Conservation (phyloP, 306 rosid species). For the Prosopis cineraria region DNA sequence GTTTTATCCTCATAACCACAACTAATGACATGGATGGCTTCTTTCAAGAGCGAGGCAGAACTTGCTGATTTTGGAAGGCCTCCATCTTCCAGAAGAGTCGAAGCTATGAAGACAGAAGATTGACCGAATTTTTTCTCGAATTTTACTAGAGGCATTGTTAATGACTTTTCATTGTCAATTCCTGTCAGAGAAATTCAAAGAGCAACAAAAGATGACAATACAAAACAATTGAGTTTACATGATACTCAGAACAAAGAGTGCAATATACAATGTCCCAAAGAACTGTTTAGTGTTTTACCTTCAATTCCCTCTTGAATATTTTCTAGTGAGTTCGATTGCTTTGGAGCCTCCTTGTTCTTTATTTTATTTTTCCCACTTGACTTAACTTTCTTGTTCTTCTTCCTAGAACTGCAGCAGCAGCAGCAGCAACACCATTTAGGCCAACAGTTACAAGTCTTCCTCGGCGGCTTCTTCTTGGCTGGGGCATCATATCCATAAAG, state of each 20-base stretch:
- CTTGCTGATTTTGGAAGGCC: constrained; percentile 66
- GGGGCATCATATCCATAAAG: constrained; percentile 96
- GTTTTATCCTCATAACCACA: constrained; percentile 97
- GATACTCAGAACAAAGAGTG: not conserved
- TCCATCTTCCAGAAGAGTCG: constrained; percentile 79
- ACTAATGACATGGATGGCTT: constrained; percentile 92
- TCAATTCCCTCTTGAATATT: constrained; percentile 77
- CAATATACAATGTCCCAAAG: not conserved
- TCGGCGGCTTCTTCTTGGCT: constrained; percentile 68
- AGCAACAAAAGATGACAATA: constrained; percentile 11
- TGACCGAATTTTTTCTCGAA: constrained; percentile 90
- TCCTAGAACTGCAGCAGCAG: constrained; percentile 67
- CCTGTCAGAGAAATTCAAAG: constrained; percentile 52
- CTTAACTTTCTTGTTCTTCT: constrained; percentile 62
- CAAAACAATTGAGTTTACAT: not conserved
- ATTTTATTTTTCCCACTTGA: constrained; percentile 55
- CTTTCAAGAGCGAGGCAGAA: constrained; percentile 86
- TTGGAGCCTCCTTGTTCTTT: constrained; percentile 60
- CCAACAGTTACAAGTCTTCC: constrained; percentile 82
- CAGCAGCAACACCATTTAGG: constrained; percentile 86
- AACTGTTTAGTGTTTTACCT: constrained; percentile 42
- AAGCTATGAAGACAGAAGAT: constrained; percentile 70
- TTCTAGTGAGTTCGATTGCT: constrained; percentile 69
- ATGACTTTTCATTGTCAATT: constrained; percentile 71
- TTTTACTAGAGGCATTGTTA: constrained; percentile 68